Conservation (phyloP, 2,329 filamentous ascomycete species). For the Fusarium sp. region DNA sequence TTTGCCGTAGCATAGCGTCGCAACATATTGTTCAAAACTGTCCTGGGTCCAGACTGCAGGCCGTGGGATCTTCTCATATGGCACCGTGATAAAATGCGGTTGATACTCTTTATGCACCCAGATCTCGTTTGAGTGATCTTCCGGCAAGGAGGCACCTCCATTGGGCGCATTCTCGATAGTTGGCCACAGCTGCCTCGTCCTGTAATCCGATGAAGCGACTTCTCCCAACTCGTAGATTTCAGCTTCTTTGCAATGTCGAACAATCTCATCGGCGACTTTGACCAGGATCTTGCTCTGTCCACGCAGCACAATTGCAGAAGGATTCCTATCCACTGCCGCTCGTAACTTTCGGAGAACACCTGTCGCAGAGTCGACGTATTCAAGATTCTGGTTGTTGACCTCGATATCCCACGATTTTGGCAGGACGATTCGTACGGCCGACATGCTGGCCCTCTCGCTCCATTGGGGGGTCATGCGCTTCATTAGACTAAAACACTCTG, state of each 20-base stretch:
- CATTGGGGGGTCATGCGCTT: slow-evolving; percentile 51
- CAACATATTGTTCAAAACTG: slow-evolving; percentile 57
- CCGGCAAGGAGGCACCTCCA: slow-evolving; percentile 38
- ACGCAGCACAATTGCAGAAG: slow-evolving; percentile 49
- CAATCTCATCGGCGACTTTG: slow-evolving; percentile 51
- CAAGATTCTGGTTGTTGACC: slow-evolving; percentile 49
- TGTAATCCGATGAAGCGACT: slow-evolving; percentile 50
- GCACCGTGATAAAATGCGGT: slow-evolving; percentile 46
- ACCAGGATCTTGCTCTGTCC: slow-evolving; percentile 48
- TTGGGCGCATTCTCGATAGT: slow-evolving; percentile 46
- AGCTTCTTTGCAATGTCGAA: slow-evolving; percentile 46
- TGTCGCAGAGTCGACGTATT: slow-evolving; percentile 51
- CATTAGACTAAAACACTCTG: slow-evolving; percentile 53
- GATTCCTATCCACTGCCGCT: slow-evolving; percentile 49
- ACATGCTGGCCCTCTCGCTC: slow-evolving; percentile 49
- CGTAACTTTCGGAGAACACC: slow-evolving; percentile 50
- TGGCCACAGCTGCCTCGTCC: slow-evolving; percentile 52
- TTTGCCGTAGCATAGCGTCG: slow-evolving; percentile 53
- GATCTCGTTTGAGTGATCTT: slow-evolving; percentile 43
- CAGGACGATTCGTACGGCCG: slow-evolving; percentile 52
- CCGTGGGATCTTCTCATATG: slow-evolving; percentile 54
- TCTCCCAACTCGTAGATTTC: slow-evolving; percentile 53
- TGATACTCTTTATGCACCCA: slow-evolving; percentile 52
- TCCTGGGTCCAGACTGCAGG: slow-evolving; percentile 56
- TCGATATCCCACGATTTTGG: slow-evolving; percentile 51